A percentile compares a stretch with the other conserved stretches of the same genome.
phyloP scores from a whole-genome alignment of 2,329 filamentous ascomycete species.

The Colletotrichum higginsianum region DNA sequence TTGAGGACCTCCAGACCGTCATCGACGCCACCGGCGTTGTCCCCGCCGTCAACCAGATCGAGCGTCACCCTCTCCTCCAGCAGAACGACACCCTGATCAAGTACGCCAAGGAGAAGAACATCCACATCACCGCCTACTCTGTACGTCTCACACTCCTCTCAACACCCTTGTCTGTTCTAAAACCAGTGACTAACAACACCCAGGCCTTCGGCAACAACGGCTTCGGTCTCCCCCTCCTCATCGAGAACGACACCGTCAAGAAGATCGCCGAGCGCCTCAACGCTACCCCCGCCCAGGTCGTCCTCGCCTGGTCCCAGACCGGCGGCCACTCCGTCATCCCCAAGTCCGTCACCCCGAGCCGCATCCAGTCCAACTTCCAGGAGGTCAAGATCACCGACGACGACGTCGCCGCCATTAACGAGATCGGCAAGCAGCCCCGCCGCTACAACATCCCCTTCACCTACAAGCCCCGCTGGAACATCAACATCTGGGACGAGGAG shows the following conservation, averaged over 20 bases:
- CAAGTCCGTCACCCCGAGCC: conserved; percentile 78
- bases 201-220: conserved; percentile 63
- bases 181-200: not conserved
- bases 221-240: conserved; percentile 64
- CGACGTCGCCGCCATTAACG: conserved; percentile 73
- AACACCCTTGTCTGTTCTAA: fast-evolving
- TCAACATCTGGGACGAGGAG: conserved; percentile 69
- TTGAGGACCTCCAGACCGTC: conserved; percentile 66
- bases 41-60: conserved; percentile 77
- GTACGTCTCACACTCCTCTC: conserved; percentile 35
- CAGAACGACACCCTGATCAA: conserved; percentile 69
- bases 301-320: conserved; percentile 71
- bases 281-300: conserved; percentile 60
- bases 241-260: conserved; percentile 70
- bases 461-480: conserved; percentile 64
- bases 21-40: conserved; percentile 70
- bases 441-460: conserved; percentile 62
- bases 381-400: conserved; percentile 73
- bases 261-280: conserved; percentile 66
- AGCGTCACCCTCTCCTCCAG: conserved; percentile 77
- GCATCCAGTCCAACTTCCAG: conserved; percentile 80
- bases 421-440: conserved; percentile 68
- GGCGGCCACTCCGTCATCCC: conserved; percentile 80
- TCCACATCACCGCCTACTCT: conserved; percentile 78
- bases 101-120: conserved; percentile 74